These are phyloP conservation scores for Sarocladiaceae sp. DNA, from an alignment of 2,329 filamentous ascomycete species.

Conservation along the genomic window DNA sequence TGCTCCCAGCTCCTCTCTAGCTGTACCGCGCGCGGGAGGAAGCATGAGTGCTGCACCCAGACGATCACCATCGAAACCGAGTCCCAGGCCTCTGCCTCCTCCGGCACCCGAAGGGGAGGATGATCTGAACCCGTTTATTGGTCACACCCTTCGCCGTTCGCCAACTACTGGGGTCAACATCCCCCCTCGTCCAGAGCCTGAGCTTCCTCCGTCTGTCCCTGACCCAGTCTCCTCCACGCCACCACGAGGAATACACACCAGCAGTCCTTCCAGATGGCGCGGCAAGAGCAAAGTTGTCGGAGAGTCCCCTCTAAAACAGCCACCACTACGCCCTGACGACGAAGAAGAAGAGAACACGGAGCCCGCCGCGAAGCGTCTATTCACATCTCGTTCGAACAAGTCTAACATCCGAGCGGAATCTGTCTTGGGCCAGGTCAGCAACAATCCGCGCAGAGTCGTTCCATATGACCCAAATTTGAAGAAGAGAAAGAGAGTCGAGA, in stretches of 20 bases:
- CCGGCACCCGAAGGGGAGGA: constrained; percentile 36
- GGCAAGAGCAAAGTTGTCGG: constrained; percentile 28
- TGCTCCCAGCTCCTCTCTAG: not conserved
- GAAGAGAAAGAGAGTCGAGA: constrained; percentile 47
- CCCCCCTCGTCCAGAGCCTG: constrained; percentile 44
- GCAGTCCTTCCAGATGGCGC: constrained; percentile 42
- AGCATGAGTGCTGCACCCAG: constrained; percentile 29
- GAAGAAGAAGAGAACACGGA: not conserved
- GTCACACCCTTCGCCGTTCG: constrained; percentile 27
- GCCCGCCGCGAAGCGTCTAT: not conserved
- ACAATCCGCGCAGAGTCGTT: constrained; percentile 35
- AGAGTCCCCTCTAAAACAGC: constrained; percentile 45
- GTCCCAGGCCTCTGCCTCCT: constrained; percentile 40
- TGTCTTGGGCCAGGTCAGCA: constrained; percentile 15
- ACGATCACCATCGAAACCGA: constrained; percentile 35
- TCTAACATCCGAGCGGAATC: not conserved
- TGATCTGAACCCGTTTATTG: constrained; percentile 34
- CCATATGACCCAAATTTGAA: constrained; percentile 35
- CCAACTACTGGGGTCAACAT: constrained; percentile 11
- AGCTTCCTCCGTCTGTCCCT: constrained; percentile 52
- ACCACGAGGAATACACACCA: constrained; percentile 53
- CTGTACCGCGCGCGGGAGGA: constrained; percentile 16
- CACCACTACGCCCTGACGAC: constrained; percentile 23
- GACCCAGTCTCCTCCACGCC: constrained; percentile 50
- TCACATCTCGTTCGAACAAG: not conserved